Conservation (phyloP, 2,329 filamentous ascomycete genomes). For the Paracorniculantispora psalliotae region DNA sequence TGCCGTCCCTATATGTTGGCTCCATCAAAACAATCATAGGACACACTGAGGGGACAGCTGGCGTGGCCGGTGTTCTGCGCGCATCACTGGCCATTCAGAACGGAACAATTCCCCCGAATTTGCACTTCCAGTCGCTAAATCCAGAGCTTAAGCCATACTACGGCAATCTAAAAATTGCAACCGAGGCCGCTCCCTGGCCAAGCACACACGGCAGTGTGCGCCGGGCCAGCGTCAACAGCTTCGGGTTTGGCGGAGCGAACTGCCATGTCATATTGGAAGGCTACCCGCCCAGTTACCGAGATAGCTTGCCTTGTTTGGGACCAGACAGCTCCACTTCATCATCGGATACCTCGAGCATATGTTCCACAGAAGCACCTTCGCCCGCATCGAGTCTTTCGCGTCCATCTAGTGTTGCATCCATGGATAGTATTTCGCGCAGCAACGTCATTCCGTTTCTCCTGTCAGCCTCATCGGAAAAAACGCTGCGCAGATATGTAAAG, state of each 20-base stretch:
- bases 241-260: slow-evolving; percentile 26
- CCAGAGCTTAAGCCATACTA: slow-evolving; percentile 20
- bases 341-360: slow-evolving; percentile 12
- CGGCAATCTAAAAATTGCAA: slow-evolving; percentile 16
- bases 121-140: slow-evolving; percentile 20
- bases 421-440: no score
- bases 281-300: background rate
- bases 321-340: background rate
- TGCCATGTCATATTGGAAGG: slow-evolving; percentile 21
- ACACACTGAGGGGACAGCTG: slow-evolving; percentile 24
- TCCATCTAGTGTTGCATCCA: no score
- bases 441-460: slow-evolving; percentile 18
- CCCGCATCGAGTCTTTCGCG: background rate
- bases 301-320: background rate
- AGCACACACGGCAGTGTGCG: background rate
- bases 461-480: slow-evolving; percentile 14
- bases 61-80: slow-evolving; percentile 25
- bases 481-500: slow-evolving; percentile 1
- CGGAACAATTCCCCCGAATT: slow-evolving; percentile 20
- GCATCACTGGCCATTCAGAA: slow-evolving; percentile 18
- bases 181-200: slow-evolving; percentile 17
- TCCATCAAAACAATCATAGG: slow-evolving; percentile 25
- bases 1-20: slow-evolving; percentile 18
- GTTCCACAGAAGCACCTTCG: no score
- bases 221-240: slow-evolving; percentile 21